These are phyloP conservation scores for Kondoa malvinella DNA, from an alignment of 768 basidiomycete genomes.

Conservation along the genomic window DNA sequence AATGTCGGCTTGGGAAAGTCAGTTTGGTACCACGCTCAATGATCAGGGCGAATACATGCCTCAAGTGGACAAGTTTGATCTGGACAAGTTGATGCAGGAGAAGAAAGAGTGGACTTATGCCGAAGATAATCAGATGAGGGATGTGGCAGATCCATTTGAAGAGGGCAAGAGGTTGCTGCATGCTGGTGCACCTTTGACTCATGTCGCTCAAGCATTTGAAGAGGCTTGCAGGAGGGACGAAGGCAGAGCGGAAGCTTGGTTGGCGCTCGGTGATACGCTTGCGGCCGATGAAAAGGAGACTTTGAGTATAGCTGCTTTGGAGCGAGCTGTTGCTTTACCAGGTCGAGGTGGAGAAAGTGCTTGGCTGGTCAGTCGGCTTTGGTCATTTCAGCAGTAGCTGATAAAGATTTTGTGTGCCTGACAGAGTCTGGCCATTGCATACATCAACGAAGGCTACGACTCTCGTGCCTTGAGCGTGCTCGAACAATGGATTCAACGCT, in stretches of 20 bases:
- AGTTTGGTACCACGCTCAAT: conserved; percentile 28
- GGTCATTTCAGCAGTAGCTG: not conserved
- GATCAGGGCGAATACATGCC: conserved; percentile 21
- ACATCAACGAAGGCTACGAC: conserved; percentile 79
- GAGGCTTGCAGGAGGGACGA: conserved; percentile 73
- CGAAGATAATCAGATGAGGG: conserved; percentile 28
- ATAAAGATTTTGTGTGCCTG: conserved; percentile 6
- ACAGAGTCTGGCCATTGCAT: conserved; percentile 6
- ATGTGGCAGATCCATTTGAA: conserved; percentile 29
- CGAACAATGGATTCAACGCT: conserved; percentile 50
- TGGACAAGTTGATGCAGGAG: conserved; percentile 22
- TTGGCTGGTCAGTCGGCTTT: conserved; percentile 37
- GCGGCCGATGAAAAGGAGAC: conserved; percentile 38
- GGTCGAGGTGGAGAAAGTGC: conserved; percentile 43
- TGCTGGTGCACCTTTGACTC: conserved; percentile 67
- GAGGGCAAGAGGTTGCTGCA: conserved; percentile 63
- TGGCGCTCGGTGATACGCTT: conserved; percentile 71
- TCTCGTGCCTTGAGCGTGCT: conserved; percentile 71
- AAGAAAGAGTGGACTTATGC: conserved; percentile 27
- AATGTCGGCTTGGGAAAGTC: conserved; percentile 29
- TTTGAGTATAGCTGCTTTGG: conserved; percentile 34
- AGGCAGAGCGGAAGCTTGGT: conserved; percentile 70
- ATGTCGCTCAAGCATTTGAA: conserved; percentile 72
- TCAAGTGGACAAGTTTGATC: conserved; percentile 22
- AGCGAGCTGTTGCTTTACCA: conserved; percentile 27